Percentiles rank a stretch among this genome's conserved stretches.
Evolutionary conservation across 192 early-diverging fungal genomes (phyloP).

Genomic region (Phlyctochytrium bullatum): DNA sequence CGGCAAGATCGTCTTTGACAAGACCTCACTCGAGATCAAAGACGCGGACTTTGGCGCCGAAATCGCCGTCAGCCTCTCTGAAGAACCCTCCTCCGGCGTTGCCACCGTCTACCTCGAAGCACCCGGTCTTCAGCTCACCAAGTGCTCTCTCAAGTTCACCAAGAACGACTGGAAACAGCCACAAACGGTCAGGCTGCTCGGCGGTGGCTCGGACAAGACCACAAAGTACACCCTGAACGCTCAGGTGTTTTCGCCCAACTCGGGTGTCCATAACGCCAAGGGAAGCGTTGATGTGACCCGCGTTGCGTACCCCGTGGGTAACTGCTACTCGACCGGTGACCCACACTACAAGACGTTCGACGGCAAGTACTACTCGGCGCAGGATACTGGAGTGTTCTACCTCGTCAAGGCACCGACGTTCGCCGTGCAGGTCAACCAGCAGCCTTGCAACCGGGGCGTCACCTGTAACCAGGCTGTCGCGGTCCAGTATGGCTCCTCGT

Average conservation of each 20-base stretch:
- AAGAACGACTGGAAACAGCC: neutral
- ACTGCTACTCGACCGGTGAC: neutral
- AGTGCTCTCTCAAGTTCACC: neutral
- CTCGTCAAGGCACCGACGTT: neutral
- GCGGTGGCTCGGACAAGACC: neutral
- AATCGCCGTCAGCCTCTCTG: neutral
- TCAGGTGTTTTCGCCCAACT: neutral
- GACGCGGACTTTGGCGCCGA: neutral
- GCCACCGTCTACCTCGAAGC: neutral
- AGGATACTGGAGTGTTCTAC: neutral
- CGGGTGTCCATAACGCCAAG: neutral
- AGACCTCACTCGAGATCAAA: neutral
- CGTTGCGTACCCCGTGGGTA: neutral
- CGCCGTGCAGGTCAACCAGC: neutral
- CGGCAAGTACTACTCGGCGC: neutral
- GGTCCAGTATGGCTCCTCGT: neutral
- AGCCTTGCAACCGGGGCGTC: neutral
- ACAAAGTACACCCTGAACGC: neutral
- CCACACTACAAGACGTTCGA: neutral
- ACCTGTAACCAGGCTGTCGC: constrained; percentile 4
- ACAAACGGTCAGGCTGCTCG: neutral
- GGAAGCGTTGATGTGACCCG: neutral
- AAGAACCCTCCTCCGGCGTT: neutral
- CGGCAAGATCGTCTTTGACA: neutral
- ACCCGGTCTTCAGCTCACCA: neutral